These are phyloP conservation scores for Jaenimonas drosophilae DNA, from an alignment of 208 protist genomes.

Conservation along the genomic window DNA sequence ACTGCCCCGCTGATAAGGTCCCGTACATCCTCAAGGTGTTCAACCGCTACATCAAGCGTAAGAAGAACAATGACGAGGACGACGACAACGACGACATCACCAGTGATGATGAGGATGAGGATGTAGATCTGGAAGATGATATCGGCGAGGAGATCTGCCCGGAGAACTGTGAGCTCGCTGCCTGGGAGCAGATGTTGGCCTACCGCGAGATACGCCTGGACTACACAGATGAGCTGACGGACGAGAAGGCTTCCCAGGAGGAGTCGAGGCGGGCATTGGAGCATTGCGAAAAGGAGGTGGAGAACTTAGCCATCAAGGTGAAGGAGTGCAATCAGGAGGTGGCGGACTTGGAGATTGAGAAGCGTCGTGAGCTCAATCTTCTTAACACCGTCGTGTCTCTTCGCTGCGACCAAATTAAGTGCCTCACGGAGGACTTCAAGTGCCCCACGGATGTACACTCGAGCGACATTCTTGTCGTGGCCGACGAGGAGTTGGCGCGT, in stretches of 20 bases:
- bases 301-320: conserved; percentile 52
- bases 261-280: conserved; percentile 18
- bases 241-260: conserved; percentile 48
- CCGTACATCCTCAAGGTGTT: conserved; percentile 86
- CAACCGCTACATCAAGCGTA: conserved; percentile 90
- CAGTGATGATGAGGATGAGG: conserved; percentile 53
- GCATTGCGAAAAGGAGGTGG: conserved; percentile 38
- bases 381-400: conserved; percentile 88
- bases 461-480: conserved; percentile 72
- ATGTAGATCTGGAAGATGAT: conserved; percentile 85
- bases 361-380: conserved; percentile 93
- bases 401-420: conserved; percentile 76
- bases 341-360: conserved; percentile 85
- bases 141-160: conserved; percentile 90
- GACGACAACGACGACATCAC: conserved; percentile 59
- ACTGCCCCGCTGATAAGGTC: conserved; percentile 56
- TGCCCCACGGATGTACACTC: conserved; percentile 38
- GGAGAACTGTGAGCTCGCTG: conserved; percentile 60
- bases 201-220: conserved; percentile 89
- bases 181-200: conserved; percentile 83
- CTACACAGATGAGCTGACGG: conserved; percentile 72
- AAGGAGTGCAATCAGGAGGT: conserved; percentile 66
- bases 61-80: conserved; percentile 27
- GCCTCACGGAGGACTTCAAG: conserved; percentile 23
- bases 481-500: conserved; percentile 39